A percentile compares a stretch with the other conserved stretches of the same genome.
Conservation (phyloP, 2,329 filamentous ascomycete species). For the Sclerotinia minor region DNA sequence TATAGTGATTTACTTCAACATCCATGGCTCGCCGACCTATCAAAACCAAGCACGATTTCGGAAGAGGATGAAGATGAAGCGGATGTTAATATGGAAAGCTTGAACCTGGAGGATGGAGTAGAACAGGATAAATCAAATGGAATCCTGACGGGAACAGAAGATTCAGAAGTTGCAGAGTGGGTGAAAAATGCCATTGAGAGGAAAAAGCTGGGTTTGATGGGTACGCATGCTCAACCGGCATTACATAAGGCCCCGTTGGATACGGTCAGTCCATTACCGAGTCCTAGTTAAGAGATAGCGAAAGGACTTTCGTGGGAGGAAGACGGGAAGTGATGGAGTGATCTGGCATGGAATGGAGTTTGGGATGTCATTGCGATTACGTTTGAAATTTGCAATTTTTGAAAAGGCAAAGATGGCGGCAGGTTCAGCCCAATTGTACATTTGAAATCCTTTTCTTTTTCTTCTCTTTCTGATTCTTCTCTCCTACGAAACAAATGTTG, state of each 20-base stretch:
- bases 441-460: slow-evolving; percentile 5
- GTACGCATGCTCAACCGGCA: slow-evolving; percentile 66
- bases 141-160: slow-evolving; percentile 49
- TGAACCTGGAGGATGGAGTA: slow-evolving; percentile 14
- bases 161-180: slow-evolving; percentile 85
- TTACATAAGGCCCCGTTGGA: slow-evolving; percentile 86
- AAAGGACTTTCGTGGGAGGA: neutral
- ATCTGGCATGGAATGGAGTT: slow-evolving; percentile 15
- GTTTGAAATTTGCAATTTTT: neutral
- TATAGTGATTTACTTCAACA: slow-evolving; percentile 89
- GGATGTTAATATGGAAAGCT: slow-evolving; percentile 36
- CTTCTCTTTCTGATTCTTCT: neutral
- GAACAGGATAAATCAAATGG: neutral
- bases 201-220: slow-evolving; percentile 58
- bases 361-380: neutral
- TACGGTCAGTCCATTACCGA: slow-evolving; percentile 56
- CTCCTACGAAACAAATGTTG: neutral
- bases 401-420: neutral
- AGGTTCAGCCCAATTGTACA: neutral
- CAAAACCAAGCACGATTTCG: slow-evolving; percentile 72
- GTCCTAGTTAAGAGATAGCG: slow-evolving; percentile 20
- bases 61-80: slow-evolving; percentile 60
- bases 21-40: slow-evolving; percentile 77
- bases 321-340: neutral
- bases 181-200: slow-evolving; percentile 70